Evolutionary conservation across 345 rosid genomes (phyloP).

Genomic region (thale cress (Arabidopsis thaliana)): TAIR10.1 NC_003074.8:20219001-20219500

Average conservation of each 20-base stretch:
- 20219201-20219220: conserved; percentile 37
- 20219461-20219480: not conserved
- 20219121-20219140: conserved; percentile 92
- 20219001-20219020: conserved; percentile 19
- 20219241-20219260: conserved; percentile 37
- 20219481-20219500: not conserved
- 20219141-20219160: conserved; percentile 85
- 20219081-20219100: conserved; percentile 61
- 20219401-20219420: conserved; percentile 18
- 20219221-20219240: conserved; percentile 38
- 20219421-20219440: not conserved
- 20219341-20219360: not conserved
- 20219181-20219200: conserved; percentile 49
- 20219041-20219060: not conserved
- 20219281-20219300: conserved; percentile 17
- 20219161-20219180: conserved; percentile 57
- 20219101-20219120: conserved; percentile 87
- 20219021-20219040: not conserved
- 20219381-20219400: not conserved
- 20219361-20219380: not conserved
- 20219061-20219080: conserved; percentile 79
- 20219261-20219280: conserved; percentile 3
- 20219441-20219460: not conserved
- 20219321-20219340: not conserved
- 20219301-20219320: not conserved